phyloP scores from a whole-genome alignment of 2,329 filamentous ascomycete genomes.

The Fusarium sororula region DNA sequence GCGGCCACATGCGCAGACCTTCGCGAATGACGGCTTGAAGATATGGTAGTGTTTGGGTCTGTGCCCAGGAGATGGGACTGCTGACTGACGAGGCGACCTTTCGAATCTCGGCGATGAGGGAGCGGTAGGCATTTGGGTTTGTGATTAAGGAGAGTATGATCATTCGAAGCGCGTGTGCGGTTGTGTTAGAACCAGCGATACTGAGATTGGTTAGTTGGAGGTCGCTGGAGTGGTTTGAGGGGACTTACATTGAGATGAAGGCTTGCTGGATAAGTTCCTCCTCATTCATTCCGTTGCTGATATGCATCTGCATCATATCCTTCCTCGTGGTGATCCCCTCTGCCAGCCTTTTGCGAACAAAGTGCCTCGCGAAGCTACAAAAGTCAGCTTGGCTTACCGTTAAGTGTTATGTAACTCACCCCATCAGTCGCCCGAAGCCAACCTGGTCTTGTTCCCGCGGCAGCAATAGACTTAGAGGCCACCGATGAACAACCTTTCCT shows the following conservation, averaged over 20 bases:
- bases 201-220: constrained; percentile 41
- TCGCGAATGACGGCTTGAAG: constrained; percentile 67
- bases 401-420: constrained; percentile 37
- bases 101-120: constrained; percentile 57
- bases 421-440: constrained; percentile 52
- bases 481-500: constrained; percentile 46
- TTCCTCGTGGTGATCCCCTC: constrained; percentile 33
- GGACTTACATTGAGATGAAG: constrained; percentile 50
- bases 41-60: constrained; percentile 61
- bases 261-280: constrained; percentile 51
- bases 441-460: constrained; percentile 50
- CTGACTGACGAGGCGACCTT: constrained; percentile 48
- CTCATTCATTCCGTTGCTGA: constrained; percentile 48
- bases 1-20: constrained; percentile 64
- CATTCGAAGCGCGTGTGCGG: constrained; percentile 62
- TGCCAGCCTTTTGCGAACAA: constrained; percentile 36
- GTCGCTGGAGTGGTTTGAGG: accelerated
- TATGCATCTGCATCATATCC: constrained; percentile 54
- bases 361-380: constrained; percentile 27
- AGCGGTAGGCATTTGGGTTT: constrained; percentile 52
- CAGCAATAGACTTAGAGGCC: constrained; percentile 49
- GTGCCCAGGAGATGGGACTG: constrained; percentile 53
- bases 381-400: not conserved
- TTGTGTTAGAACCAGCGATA: constrained; percentile 69
- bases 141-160: constrained; percentile 62